These are phyloP conservation scores for Boletus rubescentipes DNA, from an alignment of 768 basidiomycete genomes.

Conservation along the genomic window DNA sequence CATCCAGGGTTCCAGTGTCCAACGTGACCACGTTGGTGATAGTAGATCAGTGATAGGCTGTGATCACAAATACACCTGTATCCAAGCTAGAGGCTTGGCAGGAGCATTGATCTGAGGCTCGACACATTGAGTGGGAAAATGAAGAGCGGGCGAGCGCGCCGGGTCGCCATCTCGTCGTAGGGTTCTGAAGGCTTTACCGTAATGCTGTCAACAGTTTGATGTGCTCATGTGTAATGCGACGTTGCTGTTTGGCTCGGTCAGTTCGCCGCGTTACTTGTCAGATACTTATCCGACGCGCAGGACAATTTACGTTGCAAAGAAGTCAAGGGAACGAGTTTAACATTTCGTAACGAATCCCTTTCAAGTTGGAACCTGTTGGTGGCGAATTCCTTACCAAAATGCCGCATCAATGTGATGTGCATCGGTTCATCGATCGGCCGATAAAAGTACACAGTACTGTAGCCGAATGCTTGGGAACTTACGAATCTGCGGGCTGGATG, in stretches of 20 bases:
- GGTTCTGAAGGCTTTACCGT: neutral
- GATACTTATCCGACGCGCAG: conserved; percentile 1
- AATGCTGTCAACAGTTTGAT: conserved; percentile 10
- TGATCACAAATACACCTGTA: neutral
- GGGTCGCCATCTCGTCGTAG: conserved; percentile 1
- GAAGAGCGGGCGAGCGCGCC: neutral
- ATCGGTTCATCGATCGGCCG: neutral
- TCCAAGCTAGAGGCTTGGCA: neutral
- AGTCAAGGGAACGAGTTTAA: conserved; percentile 9
- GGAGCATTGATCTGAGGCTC: neutral
- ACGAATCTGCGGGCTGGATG: neutral
- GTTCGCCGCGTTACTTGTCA: neutral
- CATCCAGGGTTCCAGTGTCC: too few relatives aligned
- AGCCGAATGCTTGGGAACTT: conserved; percentile 15
- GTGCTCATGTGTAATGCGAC: neutral
- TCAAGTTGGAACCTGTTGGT: too few relatives aligned
- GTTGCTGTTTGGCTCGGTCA: conserved; percentile 9
- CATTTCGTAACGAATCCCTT: neutral
- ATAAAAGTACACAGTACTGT: neutral
- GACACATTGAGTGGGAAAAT: conserved; percentile 8
- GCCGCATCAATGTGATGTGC: neutral
- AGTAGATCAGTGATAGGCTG: neutral
- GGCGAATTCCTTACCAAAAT: neutral
- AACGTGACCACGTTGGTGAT: too few relatives aligned
- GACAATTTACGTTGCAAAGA: conserved; percentile 12